phyloP scores from a whole-genome alignment of 1,284 basidiomycete species.

The Melampsora americana region DNA sequence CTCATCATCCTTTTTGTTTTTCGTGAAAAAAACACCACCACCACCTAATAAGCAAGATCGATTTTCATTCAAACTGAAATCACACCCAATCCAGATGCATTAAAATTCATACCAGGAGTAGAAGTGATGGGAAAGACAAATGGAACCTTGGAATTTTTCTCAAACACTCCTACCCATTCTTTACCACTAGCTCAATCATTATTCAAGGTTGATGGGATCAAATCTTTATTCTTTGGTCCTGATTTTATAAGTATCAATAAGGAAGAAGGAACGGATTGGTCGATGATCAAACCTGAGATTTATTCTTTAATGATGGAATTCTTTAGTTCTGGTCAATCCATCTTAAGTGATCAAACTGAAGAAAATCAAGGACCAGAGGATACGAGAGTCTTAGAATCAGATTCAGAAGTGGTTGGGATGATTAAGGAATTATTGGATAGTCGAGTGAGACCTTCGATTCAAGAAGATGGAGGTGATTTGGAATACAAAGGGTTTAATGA shows the following conservation, averaged over 20 bases:
- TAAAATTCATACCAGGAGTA: slow-evolving; percentile 34
- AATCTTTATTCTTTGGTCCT: slow-evolving; percentile 41
- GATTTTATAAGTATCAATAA: slow-evolving; percentile 43
- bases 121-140: slow-evolving; percentile 5
- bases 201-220: slow-evolving; percentile 19
- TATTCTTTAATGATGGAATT: slow-evolving; percentile 40
- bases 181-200: slow-evolving; percentile 27
- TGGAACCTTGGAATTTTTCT: slow-evolving; percentile 19
- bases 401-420: slow-evolving; percentile 37
- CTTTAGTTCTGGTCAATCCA: slow-evolving; percentile 25
- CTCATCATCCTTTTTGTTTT: too few species aligned
- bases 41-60: slow-evolving; percentile 16
- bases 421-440: slow-evolving; percentile 41
- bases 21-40: too few species aligned
- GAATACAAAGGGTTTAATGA: slow-evolving; percentile 59
- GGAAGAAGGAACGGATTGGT: slow-evolving; percentile 12
- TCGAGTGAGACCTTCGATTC: slow-evolving; percentile 34
- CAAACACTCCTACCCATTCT: background rate
- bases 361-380: slow-evolving; percentile 16
- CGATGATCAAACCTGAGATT: slow-evolving; percentile 41
- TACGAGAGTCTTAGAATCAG: slow-evolving; percentile 24
- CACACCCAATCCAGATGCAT: slow-evolving; percentile 42
- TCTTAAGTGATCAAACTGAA: slow-evolving; percentile 13
- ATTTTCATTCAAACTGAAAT: slow-evolving; percentile 40
- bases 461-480: slow-evolving; percentile 59